Percentiles rank a stretch among this genome's conserved stretches.
phyloP scores from a whole-genome alignment of 768 basidiomycete species.

The Kwoniella dejecticola region DNA sequence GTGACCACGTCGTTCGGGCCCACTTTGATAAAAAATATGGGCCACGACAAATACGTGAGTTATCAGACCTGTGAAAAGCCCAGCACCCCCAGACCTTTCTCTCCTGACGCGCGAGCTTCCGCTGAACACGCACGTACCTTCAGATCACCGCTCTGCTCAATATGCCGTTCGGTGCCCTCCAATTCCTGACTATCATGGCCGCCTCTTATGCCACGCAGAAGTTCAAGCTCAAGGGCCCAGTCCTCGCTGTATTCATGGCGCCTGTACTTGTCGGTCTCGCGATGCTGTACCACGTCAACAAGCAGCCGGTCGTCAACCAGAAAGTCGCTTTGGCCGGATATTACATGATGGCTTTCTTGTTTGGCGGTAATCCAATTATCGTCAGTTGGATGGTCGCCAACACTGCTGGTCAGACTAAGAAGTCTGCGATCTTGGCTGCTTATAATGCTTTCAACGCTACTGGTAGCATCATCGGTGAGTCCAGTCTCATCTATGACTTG shows the following conservation, averaged over 20 bases:
- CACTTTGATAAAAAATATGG: conserved; percentile 34
- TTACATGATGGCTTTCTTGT: conserved; percentile 53
- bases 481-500: not conserved
- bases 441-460: conserved; percentile 38
- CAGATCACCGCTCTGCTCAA: conserved; percentile 61
- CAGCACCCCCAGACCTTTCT: no score
- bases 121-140: no score
- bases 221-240: conserved; percentile 36
- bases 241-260: conserved; percentile 36
- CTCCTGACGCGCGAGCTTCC: no score
- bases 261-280: conserved; percentile 44
- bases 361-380: conserved; percentile 53
- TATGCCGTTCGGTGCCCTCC: conserved; percentile 60
- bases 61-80: conserved; percentile 11
- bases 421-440: conserved; percentile 32
- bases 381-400: conserved; percentile 54
- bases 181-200: conserved; percentile 50
- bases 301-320: conserved; percentile 17
- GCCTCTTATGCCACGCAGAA: conserved; percentile 39
- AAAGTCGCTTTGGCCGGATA: conserved; percentile 50
- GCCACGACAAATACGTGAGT: conserved; percentile 28
- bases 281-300: conserved; percentile 41
- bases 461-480: conserved; percentile 11
- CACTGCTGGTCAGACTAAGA: conserved; percentile 50
- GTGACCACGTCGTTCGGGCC: conserved; percentile 39